Base-by-base conservation (phyloP, 2,329 filamentous ascomycete species). In the Arthroderma sp. region DNA sequence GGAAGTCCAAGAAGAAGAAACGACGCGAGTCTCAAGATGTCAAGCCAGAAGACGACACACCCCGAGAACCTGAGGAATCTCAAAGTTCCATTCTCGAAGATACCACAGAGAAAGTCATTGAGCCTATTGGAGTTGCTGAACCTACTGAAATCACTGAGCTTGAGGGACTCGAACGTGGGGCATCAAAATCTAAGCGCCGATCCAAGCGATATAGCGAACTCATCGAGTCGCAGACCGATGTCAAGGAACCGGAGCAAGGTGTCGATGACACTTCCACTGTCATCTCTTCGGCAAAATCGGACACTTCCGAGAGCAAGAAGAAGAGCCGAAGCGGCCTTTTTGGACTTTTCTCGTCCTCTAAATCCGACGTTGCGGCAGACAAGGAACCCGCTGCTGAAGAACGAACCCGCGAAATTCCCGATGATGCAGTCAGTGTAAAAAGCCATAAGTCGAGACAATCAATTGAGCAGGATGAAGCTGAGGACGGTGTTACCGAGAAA, bases 261-360 rank as follows among this genome's bases (percentile, higher is more conserved):
- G 15, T 22, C 15, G 64, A 68, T 36, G 50, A 58, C 11, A 53
- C 53, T 4, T 66, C 63, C 5, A 57, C 61, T 4, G 52, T 56
- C 4, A 63, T 61, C 29, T 61, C 59, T 3, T 58, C 59, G 15
- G 57, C 56, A 36, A 56, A 54, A 33, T 52, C 58, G 42, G 56
- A 56, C 15, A 58, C 63, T n/a, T 48, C 52, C 29, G 54, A 52
- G 36, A 54, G 53, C 44, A 61, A 57, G 40, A 58, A 64, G 11
- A 59, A 58, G 48, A 56, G 52, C 38, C 48, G 56, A 40, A 54
- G 58, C 32, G 55, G 62, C 8, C 58, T 66, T 34, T 54, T 66
- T 44, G 58, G 57, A 50, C 60, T 53, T 45, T 49, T 68, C n/a
- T 49, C 52, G 37, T 48, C 47, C 10, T 64, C 64, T 7, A 58